These are phyloP conservation scores for Amauroascus niger DNA, from an alignment of 2,329 filamentous ascomycete species.

Conservation along the genomic window DNA sequence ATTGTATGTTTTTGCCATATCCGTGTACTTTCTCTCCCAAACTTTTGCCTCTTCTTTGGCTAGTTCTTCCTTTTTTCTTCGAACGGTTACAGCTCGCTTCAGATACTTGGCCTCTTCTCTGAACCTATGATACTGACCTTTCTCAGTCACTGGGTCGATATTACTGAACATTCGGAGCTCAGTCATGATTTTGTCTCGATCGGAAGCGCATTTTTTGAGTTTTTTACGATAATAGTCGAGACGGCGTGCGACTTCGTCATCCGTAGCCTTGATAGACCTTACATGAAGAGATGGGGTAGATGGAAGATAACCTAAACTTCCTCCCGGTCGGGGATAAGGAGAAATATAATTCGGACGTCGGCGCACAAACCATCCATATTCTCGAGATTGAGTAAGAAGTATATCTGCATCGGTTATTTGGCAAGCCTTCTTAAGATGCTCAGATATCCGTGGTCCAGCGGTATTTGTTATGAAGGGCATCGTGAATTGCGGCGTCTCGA, in stretches of 20 bases:
- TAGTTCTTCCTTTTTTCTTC: constrained; percentile 21
- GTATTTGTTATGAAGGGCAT: neutral
- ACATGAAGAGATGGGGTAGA: constrained; percentile 26
- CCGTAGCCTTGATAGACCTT: constrained; percentile 22
- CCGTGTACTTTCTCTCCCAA: constrained; percentile 20
- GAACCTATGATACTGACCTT: constrained; percentile 19
- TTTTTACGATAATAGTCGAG: constrained; percentile 20
- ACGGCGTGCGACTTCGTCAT: constrained; percentile 20
- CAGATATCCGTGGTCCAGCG: constrained; percentile 1
- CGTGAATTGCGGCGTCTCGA: neutral
- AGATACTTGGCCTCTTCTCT: constrained; percentile 16
- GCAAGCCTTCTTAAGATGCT: constrained; percentile 19
- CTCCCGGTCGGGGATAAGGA: constrained; percentile 25
- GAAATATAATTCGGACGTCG: constrained; percentile 23
- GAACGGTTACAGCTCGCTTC: constrained; percentile 21
- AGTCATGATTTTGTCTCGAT: constrained; percentile 24
- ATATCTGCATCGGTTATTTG: constrained; percentile 20
- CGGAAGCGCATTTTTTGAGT: constrained; percentile 15
- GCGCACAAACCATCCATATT: constrained; percentile 20
- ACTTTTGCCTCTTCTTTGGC: constrained; percentile 23
- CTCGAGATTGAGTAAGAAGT: constrained; percentile 19
- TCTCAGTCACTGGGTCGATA: constrained; percentile 25
- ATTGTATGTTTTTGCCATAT: constrained; percentile 22
- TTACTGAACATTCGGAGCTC: constrained; percentile 20
- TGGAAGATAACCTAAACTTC: constrained; percentile 24